phyloP scores from a whole-genome alignment of 1,284 basidiomycete species.

The Cutaneotrichosporon sp. region DNA sequence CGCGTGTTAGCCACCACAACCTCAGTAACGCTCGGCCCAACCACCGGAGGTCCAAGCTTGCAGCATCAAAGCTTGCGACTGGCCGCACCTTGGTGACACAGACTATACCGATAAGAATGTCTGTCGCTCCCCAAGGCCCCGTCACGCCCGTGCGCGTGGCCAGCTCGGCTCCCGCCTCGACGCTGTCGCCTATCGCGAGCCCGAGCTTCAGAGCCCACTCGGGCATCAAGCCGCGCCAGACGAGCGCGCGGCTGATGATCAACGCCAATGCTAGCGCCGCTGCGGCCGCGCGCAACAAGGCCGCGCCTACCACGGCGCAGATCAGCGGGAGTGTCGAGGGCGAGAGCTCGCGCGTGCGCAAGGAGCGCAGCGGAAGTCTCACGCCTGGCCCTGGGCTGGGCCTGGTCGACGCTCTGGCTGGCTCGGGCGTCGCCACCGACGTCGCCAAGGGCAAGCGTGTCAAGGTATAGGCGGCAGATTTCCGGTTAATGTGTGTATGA shows the following conservation, averaged over 20 bases:
- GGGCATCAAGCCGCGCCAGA: conserved; percentile 46
- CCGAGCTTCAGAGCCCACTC: conserved; percentile 31
- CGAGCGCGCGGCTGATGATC: conserved; percentile 39
- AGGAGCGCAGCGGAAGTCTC: conserved; percentile 43
- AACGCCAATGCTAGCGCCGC: conserved; percentile 26
- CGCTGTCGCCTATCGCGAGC: conserved; percentile 22
- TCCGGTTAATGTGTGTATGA: background rate
- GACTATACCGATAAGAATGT: conserved; percentile 47
- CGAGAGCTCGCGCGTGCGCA: conserved; percentile 22
- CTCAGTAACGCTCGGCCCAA: conserved; percentile 27
- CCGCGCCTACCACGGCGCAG: conserved; percentile 4
- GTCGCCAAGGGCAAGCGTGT: conserved; percentile 38
- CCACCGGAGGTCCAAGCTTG: conserved; percentile 31
- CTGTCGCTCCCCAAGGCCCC: conserved; percentile 21
- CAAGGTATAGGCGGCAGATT: conserved; percentile 26
- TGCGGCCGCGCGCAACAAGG: background rate
- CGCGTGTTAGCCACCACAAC: conserved; percentile 22
- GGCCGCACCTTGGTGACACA: conserved; percentile 29
- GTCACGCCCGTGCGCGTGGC: conserved; percentile 26
- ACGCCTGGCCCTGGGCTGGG: conserved; percentile 30
- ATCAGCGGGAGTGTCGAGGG: conserved; percentile 9
- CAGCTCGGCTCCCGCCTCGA: conserved; percentile 29
- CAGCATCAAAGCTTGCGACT: conserved; percentile 18
- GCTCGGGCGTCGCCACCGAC: conserved; percentile 18
- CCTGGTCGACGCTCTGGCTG: conserved; percentile 21